These are phyloP conservation scores for Podospora conica DNA, from an alignment of 495 filamentous ascomycete species.

Conservation along the genomic window DNA sequence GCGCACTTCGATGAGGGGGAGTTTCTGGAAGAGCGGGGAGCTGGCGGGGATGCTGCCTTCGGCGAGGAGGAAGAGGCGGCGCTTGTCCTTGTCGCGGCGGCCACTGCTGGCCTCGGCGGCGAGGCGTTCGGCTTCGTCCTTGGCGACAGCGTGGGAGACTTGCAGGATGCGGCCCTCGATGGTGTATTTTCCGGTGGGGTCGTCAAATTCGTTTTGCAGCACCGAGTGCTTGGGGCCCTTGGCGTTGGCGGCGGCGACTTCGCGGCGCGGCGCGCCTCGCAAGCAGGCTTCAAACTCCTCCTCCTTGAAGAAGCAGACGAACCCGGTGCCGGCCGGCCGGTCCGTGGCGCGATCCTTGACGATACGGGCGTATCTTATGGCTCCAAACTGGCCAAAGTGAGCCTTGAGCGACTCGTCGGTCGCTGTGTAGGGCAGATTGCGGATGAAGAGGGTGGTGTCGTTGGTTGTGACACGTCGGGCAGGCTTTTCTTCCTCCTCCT, in stretches of 20 bases:
- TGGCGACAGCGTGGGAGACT: slow-evolving; percentile 75
- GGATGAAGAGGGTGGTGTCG: slow-evolving; percentile 77
- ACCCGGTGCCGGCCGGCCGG: slow-evolving; percentile 83
- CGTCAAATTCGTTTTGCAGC: slow-evolving; percentile 71
- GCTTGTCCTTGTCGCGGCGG: slow-evolving; percentile 76
- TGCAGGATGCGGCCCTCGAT: slow-evolving; percentile 83
- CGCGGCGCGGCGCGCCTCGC: slow-evolving; percentile 57
- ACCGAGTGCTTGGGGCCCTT: slow-evolving; percentile 59
- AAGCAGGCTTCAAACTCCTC: slow-evolving; percentile 70
- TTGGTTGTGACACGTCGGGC: slow-evolving; percentile 46
- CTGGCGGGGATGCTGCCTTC: slow-evolving; percentile 75
- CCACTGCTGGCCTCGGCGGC: slow-evolving; percentile 60
- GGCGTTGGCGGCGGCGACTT: slow-evolving; percentile 35
- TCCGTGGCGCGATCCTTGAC: slow-evolving; percentile 81
- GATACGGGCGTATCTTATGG: slow-evolving; percentile 77
- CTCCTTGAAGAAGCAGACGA: slow-evolving; percentile 81
- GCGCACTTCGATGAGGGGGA: slow-evolving; percentile 74
- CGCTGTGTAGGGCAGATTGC: slow-evolving; percentile 85
- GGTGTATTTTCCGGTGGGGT: slow-evolving; percentile 76
- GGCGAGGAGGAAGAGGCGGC: slow-evolving; percentile 80
- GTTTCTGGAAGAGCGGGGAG: slow-evolving; percentile 64
- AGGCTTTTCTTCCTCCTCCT: slow-evolving; percentile 34
- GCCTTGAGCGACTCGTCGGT: slow-evolving; percentile 72
- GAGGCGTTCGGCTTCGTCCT: slow-evolving; percentile 67
- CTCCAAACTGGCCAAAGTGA: slow-evolving; percentile 80